Evolutionary conservation across 176 grass and related monocot species (phyloP).

Genomic region (Thinopyrum elongatum): DNA sequence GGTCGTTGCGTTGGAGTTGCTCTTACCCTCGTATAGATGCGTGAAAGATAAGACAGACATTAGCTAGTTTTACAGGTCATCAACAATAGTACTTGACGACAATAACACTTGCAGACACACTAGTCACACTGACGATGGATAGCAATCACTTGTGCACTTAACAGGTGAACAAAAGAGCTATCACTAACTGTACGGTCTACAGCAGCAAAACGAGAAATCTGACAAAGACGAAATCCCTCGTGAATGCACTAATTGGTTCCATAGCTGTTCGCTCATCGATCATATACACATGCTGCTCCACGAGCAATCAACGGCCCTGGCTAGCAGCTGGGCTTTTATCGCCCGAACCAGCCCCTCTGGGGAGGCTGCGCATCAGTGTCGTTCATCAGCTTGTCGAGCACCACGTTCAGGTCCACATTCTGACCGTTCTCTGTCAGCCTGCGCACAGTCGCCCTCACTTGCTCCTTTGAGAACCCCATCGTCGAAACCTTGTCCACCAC

Average conservation of each 20-base stretch:
- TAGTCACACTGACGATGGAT: not conserved
- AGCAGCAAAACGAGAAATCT: not conserved
- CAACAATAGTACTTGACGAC: not conserved
- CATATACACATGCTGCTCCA: slow-evolving; percentile 35
- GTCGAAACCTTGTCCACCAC: slow-evolving; percentile 90
- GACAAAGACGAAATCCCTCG: not conserved
- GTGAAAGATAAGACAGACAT: too few species aligned
- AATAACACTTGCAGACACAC: not conserved
- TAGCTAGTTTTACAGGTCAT: not conserved
- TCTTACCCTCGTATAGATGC: too few species aligned
- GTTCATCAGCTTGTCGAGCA: slow-evolving; percentile 96
- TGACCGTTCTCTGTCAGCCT: slow-evolving; percentile 85
- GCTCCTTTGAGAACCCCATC: slow-evolving; percentile 95
- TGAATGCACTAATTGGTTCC: slow-evolving; percentile 12
- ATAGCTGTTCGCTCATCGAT: not conserved
- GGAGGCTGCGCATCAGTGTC: slow-evolving; percentile 57
- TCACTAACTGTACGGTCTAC: not conserved
- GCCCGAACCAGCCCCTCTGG: slow-evolving; percentile 66
- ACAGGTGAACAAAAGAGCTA: not conserved
- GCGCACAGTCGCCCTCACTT: slow-evolving; percentile 76
- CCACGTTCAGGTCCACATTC: slow-evolving; percentile 88
- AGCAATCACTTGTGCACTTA: not conserved
- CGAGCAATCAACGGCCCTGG: not conserved
- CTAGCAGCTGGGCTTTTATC: slow-evolving; percentile 21
- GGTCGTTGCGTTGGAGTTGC: too few species aligned